Base-by-base conservation (phyloP, 108 stramenopile species). In the Cyclotella sp. region DNA sequence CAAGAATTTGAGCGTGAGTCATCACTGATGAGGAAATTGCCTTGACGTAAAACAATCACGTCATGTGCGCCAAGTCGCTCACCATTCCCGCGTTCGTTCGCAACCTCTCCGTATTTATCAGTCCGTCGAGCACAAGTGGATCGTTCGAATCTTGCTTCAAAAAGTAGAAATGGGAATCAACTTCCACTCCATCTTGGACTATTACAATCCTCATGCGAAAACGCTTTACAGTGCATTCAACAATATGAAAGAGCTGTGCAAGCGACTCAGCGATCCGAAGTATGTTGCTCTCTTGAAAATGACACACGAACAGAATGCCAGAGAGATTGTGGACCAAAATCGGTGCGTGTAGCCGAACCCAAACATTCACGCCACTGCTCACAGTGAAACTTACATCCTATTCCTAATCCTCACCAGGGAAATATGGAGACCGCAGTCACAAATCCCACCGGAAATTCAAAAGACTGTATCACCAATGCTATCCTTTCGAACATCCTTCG, bases 61-160 rank as follows among this genome's bases (percentile, higher is more conserved):
- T 45, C 13, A n/a, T n/a, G 9, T 13, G 9, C 13, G 28, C 27
- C 18, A 12, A 53, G 52, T 6, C 7, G 7, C 52, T 18, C 52
- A 53, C 52, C 15, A 14, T 6, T 53, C 6, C 21, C n/a, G 9
- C 21, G 7, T 53, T 53, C n/a, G 21, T 53, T 53, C 18, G 6
- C 7, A 19, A 7, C 21, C 53, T 13, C n/a, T n/a, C n/a, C n/a
- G n/a, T n/a, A n/a, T n/a, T n/a, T n/a, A n/a, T 45, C 76, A 78
- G 72, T 89, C 95, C 1, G 55, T 87, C 64, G 95, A 96, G 65
- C 95, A 96, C 73, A 92, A 93, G 63, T 96, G 93, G 93, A 72
- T 93, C 43, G 89, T 91, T 0, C 75, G 93, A 10, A 88, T 96
- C 9, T 51, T 96, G 14, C 75, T 91, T 61, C 73, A 88, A 70